These are phyloP conservation scores for Sabuloglossum arenarium DNA, from an alignment of 495 filamentous ascomycete genomes.

Conservation along the genomic window DNA sequence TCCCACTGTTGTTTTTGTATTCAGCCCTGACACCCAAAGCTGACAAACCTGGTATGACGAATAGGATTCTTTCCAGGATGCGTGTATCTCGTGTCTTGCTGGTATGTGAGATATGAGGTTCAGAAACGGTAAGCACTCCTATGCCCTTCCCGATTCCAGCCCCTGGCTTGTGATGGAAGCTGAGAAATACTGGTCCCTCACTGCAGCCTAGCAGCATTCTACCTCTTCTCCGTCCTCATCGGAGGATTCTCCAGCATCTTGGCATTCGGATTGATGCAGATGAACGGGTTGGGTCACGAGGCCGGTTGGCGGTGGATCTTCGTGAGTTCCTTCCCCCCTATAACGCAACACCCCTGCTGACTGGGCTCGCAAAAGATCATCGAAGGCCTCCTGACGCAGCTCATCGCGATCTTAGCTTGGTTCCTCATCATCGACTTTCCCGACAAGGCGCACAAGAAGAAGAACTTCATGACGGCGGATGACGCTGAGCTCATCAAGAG, in stretches of 20 bases:
- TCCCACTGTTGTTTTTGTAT: too few species aligned
- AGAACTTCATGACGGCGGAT: conserved; percentile 46
- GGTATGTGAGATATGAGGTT: conserved; percentile 75
- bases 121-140: conserved; percentile 13
- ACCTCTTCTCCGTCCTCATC: conserved; percentile 59
- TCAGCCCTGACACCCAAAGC: too few species aligned
- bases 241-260: conserved; percentile 75
- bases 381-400: conserved; percentile 54
- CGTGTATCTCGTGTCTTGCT: conserved; percentile 64
- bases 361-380: conserved; percentile 18
- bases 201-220: conserved; percentile 79
- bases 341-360: neutral
- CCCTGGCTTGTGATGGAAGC: conserved; percentile 29
- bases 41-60: neutral
- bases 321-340: neutral
- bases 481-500: conserved; percentile 59
- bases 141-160: neutral
- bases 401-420: conserved; percentile 33
- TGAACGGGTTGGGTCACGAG: conserved; percentile 47
- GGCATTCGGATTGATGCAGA: conserved; percentile 53
- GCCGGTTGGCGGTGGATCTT: conserved; percentile 62
- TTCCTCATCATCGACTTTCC: conserved; percentile 6
- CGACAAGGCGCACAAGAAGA: conserved; percentile 26
- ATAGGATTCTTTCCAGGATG: conserved; percentile 27
- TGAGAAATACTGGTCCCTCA: conserved; percentile 14